These are phyloP conservation scores for Atkinsonella texensis DNA, from an alignment of 2,329 filamentous ascomycete species.

Conservation along the genomic window DNA sequence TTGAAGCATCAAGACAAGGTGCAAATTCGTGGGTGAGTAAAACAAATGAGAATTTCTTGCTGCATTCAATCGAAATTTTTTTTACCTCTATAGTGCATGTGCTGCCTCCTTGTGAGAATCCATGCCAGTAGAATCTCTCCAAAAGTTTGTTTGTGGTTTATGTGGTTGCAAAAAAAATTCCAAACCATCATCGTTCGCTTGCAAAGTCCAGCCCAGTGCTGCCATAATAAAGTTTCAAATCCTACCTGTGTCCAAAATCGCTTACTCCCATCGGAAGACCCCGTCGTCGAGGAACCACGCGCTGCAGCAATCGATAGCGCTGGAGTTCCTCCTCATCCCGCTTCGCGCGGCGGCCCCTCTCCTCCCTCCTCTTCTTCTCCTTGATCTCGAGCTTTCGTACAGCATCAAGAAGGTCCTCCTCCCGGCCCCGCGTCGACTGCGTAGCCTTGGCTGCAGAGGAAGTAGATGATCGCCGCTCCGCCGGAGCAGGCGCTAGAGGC, in stretches of 20 bases:
- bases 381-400: slow-evolving; percentile 22
- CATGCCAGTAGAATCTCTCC: too few relatives aligned
- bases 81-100: too few relatives aligned
- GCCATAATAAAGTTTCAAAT: background rate
- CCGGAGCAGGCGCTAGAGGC: slow-evolving; percentile 14
- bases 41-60: too few relatives aligned
- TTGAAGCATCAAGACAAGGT: too few relatives aligned
- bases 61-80: too few relatives aligned
- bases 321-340: slow-evolving; percentile 26
- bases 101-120: too few relatives aligned
- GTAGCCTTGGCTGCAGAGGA: slow-evolving; percentile 14
- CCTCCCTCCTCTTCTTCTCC: slow-evolving; percentile 17
- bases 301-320: slow-evolving; percentile 26
- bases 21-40: too few relatives aligned
- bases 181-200: background rate
- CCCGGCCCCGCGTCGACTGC: slow-evolving; percentile 7
- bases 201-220: background rate
- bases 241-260: background rate
- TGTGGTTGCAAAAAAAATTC: too few relatives aligned
- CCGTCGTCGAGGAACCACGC: slow-evolving; percentile 28
- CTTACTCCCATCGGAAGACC: slow-evolving; percentile 28
- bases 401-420: slow-evolving; percentile 22
- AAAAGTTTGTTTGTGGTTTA: too few relatives aligned
- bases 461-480: slow-evolving; percentile 13
- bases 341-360: slow-evolving; percentile 10